These are phyloP conservation scores for Multifurca ochricompacta DNA, from an alignment of 768 basidiomycete species.

Conservation along the genomic window DNA sequence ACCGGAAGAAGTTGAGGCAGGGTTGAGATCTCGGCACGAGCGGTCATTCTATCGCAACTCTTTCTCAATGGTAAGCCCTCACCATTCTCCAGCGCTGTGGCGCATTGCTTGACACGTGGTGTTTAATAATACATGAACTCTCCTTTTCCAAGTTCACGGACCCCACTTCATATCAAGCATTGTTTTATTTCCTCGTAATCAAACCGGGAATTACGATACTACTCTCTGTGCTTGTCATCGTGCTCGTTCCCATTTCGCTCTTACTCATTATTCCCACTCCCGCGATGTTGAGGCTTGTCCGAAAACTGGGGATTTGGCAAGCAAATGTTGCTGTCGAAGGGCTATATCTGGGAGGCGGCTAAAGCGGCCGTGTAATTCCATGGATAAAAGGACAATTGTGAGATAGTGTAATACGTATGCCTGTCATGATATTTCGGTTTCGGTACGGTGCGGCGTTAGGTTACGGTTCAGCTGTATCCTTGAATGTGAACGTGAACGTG, in stretches of 20 bases:
- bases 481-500: too few species aligned
- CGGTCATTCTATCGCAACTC: constrained; percentile 74
- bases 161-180: constrained; percentile 71
- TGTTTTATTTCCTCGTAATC: constrained; percentile 85
- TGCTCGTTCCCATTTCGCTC: constrained; percentile 50
- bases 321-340: constrained; percentile 78
- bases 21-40: constrained; percentile 36
- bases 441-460: background rate
- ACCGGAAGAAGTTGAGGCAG: constrained; percentile 42
- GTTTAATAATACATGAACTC: constrained; percentile 4
- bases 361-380: constrained; percentile 3
- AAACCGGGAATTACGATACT: constrained; percentile 74
- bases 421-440: too few species aligned
- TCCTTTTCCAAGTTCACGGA: constrained; percentile 56
- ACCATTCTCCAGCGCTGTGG: constrained; percentile 7
- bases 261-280: constrained; percentile 62
- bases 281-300: constrained; percentile 52
- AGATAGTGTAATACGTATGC: background rate
- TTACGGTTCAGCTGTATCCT: too few species aligned
- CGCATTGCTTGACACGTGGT: constrained; percentile 8
- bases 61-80: constrained; percentile 61
- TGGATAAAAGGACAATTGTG: background rate
- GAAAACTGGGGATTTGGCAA: constrained; percentile 72
- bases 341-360: constrained; percentile 36
- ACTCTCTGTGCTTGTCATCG: constrained; percentile 46